Conservation (phyloP, 176 grass and related monocot genomes). For the Eleusine indica region DNA sequence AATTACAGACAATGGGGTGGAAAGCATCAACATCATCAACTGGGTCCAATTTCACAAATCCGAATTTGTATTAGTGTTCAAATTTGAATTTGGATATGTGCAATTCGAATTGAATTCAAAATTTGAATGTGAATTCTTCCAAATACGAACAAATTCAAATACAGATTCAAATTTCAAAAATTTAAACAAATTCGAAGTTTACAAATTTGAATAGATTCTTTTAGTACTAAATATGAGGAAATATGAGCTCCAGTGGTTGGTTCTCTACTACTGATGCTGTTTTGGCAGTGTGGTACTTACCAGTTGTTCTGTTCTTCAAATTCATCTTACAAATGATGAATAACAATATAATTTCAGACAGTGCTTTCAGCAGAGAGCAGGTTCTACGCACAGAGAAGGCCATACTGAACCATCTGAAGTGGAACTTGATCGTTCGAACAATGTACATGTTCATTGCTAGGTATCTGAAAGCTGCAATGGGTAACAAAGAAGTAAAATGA, state of each 20-base stretch:
- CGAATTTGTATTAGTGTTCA: too few species aligned
- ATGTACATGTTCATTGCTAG: conserved; percentile 66
- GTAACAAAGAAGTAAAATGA: conserved; percentile 43
- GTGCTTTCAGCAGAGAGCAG: conserved; percentile 51
- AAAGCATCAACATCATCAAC: too few species aligned
- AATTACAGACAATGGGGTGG: too few species aligned
- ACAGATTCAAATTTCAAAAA: too few species aligned
- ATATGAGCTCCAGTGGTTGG: conserved; percentile 71
- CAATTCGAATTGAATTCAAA: too few species aligned
- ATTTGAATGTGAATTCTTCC: too few species aligned
- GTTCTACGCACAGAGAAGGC: conserved; percentile 59
- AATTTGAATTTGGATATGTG: too few species aligned
- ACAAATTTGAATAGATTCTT: too few species aligned
- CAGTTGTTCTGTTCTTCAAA: background rate
- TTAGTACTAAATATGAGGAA: conserved; percentile 75
- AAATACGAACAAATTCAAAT: too few species aligned
- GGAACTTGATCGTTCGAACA: conserved; percentile 80
- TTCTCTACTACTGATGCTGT: conserved; percentile 7
- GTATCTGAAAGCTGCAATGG: conserved; percentile 61
- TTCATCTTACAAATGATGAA: conserved; percentile 9
- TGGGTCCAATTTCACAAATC: too few species aligned
- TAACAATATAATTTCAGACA: conserved; percentile 30
- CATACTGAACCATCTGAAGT: conserved; percentile 65
- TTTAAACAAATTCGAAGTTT: too few species aligned
- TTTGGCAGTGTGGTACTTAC: background rate